Percentiles rank a stretch among this genome's conserved stretches.
Evolutionary conservation across 2,329 filamentous ascomycete genomes (phyloP).

Genomic region (Hortaea sp.): DNA sequence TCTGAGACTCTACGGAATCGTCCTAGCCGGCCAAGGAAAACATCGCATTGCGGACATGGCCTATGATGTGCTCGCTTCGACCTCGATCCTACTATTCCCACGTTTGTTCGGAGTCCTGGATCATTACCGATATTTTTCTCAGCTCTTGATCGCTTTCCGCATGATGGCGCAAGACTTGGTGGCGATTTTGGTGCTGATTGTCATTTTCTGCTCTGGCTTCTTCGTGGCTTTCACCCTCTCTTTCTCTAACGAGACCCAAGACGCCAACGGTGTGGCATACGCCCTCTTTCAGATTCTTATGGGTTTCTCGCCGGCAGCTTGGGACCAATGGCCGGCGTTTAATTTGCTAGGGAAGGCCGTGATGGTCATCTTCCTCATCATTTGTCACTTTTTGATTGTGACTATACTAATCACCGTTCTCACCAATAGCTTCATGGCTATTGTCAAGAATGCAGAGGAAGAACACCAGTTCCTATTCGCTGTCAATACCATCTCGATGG

Average conservation of each 20-base stretch:
- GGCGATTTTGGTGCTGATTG: constrained; percentile 71
- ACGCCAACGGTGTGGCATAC: constrained; percentile 69
- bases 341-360: constrained; percentile 68
- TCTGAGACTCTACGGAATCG: constrained; percentile 77
- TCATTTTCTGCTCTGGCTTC: constrained; percentile 87
- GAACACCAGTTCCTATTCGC: constrained; percentile 90
- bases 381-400: constrained; percentile 89
- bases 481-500: constrained; percentile 95
- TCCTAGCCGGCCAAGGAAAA: constrained; percentile 61
- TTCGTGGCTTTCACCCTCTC: constrained; percentile 90
- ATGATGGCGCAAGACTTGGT: constrained; percentile 87
- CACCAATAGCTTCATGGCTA: constrained; percentile 91
- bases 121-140: constrained; percentile 92
- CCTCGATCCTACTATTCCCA: constrained; percentile 79
- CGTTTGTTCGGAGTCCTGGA: constrained; percentile 88
- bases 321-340: constrained; percentile 78
- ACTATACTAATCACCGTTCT: constrained; percentile 93
- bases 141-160: constrained; percentile 84
- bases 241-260: constrained; percentile 57
- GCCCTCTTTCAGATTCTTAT: constrained; percentile 88
- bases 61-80: constrained; percentile 88
- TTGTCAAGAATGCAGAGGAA: constrained; percentile 85
- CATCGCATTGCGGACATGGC: constrained; percentile 70
- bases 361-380: constrained; percentile 75
- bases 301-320: constrained; percentile 91